Conservation (phyloP, 805 yeast species). For the Komagataella ulmi region DNA sequence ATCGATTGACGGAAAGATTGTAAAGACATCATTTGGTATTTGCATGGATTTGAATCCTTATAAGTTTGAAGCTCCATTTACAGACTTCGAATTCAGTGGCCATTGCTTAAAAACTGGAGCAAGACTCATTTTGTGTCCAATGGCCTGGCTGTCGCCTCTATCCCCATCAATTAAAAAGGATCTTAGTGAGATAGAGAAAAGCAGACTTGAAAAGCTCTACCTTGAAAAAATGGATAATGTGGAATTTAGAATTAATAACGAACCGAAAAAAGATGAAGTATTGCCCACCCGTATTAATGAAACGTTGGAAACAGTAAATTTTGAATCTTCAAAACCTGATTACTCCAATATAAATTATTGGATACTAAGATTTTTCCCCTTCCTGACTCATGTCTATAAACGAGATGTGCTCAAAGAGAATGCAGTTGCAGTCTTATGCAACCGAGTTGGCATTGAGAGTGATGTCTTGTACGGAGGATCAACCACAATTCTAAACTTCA, state of each 20-base stretch:
- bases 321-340: conserved; percentile 20
- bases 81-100: conserved; percentile 55
- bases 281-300: not conserved
- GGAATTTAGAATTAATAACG: not conserved
- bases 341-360: conserved; percentile 52
- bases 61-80: conserved; percentile 69
- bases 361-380: conserved; percentile 59
- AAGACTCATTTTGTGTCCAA: conserved; percentile 58
- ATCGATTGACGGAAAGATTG: conserved; percentile 13
- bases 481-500: conserved; percentile 41
- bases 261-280: not conserved
- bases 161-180: conserved; percentile 24
- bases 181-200: conserved; percentile 7
- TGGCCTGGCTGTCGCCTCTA: conserved; percentile 66
- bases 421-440: conserved; percentile 38
- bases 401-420: conserved; percentile 10
- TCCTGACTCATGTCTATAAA: conserved; percentile 24
- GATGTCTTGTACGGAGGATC: conserved; percentile 59
- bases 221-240: not conserved
- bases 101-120: conserved; percentile 33
- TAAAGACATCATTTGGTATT: conserved; percentile 58
- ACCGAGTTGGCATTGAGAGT: conserved; percentile 70
- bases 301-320: not conserved
- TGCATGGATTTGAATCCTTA: conserved; percentile 94
- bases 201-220: conserved; percentile 1